Base-by-base conservation (phyloP, 768 basidiomycete species). In the Collybia sp. region DNA sequence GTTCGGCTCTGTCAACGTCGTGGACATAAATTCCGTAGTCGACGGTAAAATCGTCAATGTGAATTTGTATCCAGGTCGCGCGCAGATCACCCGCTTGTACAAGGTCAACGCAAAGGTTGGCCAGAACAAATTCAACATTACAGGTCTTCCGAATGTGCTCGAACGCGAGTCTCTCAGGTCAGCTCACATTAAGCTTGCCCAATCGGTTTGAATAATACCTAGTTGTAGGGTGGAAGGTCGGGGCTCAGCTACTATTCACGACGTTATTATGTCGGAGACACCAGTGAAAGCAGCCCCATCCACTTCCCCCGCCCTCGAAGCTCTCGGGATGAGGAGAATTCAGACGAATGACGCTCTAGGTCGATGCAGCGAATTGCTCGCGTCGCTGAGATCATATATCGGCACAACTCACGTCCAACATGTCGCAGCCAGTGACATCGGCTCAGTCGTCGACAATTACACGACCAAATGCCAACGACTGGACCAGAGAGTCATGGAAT, bases 71-170 rank as follows among this genome's bases (percentile, higher is more conserved):
- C 54, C 64, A 12, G 55, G 55, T 6, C 61, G 64, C 18, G 71
- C 71, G 33, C 69, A 72, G 46, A 55, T 72, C 15, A 66, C 66
- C 0, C 63, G 70, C 10, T 37, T 62, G 11, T 67, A 62, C 54
- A 61, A 55, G 37, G 58, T 71, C 41, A 43, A 33, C 13, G 45
- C 56, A 44, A 45, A 11, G 17, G 6, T 10, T 10, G 35, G 35
- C n/a, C 35, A 37, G n/a, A 37, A 37, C 35, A 37, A 37, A n/a
- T n/a, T 37, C n/a, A n/a, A 37, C 3, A 37, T 37, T 18, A 37
- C 13, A 37, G 35, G 10, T 11, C 35, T 37, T 18, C 35, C 35
- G 10, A 37, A 37, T 11, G 25, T 8, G 25, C 35, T 37, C 13
- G 13, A n/a, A 3, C n/a, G 17, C 6, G 35, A 37, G 4, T 37